Evolutionary conservation across 2,329 filamentous ascomycete species (phyloP).

Genomic region (Lanzia echinophila): DNA sequence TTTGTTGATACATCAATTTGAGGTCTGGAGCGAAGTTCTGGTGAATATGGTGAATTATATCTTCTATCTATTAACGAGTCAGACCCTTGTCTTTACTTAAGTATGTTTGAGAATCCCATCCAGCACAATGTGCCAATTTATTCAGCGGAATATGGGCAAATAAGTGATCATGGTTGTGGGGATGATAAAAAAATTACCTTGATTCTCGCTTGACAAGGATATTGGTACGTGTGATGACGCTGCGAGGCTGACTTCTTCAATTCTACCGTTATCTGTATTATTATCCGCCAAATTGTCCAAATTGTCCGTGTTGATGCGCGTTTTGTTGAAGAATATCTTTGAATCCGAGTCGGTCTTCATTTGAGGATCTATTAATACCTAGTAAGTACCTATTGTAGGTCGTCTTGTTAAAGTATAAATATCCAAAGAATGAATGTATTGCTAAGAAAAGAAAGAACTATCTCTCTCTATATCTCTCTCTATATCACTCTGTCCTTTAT

Average conservation of each 20-base stretch:
- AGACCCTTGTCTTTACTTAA: slow-evolving; percentile 3
- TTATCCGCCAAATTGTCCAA: no score
- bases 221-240: background rate
- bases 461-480: no score
- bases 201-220: background rate
- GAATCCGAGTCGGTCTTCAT: no score
- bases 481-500: no score
- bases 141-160: no score
- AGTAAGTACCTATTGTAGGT: no score
- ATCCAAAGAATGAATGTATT: no score
- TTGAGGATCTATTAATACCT: no score
- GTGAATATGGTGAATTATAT: background rate
- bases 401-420: no score
- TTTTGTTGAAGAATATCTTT: no score
- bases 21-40: background rate
- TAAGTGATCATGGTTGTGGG: background rate
- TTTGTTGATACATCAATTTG: background rate
- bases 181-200: background rate
- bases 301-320: no score
- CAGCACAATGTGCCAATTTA: background rate
- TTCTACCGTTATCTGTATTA: background rate
- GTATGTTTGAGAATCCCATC: background rate
- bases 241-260: background rate
- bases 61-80: background rate
- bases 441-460: no score